Conservation (phyloP, 345 rosid species). For the Rhizophora mangle region DNA sequence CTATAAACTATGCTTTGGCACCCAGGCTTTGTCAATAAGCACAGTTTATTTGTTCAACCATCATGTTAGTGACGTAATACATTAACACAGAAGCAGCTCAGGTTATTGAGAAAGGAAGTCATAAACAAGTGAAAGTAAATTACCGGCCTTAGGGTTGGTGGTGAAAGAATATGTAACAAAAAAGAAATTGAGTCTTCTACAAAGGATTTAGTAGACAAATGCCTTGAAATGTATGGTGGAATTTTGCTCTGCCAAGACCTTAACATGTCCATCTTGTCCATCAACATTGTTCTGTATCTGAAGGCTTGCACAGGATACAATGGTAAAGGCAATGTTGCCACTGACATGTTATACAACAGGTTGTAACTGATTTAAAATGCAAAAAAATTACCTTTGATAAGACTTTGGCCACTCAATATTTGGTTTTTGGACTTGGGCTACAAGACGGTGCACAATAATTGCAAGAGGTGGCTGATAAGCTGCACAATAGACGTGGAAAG, state of each 20-base stretch:
- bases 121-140: constrained; percentile 12
- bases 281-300: constrained; percentile 64
- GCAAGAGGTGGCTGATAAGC: constrained; percentile 73
- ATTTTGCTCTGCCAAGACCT: constrained; percentile 75
- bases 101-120: not conserved
- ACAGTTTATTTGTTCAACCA: not conserved
- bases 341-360: constrained; percentile 7
- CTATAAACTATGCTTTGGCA: too few species aligned
- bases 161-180: constrained; percentile 75
- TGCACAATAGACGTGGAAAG: constrained; percentile 28
- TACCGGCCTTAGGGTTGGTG: constrained; percentile 82
- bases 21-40: not conserved
- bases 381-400: constrained; percentile 54
- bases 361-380: constrained; percentile 11
- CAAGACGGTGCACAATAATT: constrained; percentile 53
- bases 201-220: constrained; percentile 62
- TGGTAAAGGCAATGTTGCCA: constrained; percentile 16
- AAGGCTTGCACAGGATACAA: constrained; percentile 24
- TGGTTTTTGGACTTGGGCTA: constrained; percentile 81
- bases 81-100: not conserved
- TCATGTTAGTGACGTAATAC: too few species aligned
- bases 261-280: constrained; percentile 61
- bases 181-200: constrained; percentile 76
- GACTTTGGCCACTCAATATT: constrained; percentile 94
- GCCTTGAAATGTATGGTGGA: constrained; percentile 75